A percentile compares a stretch with the other conserved stretches of the same genome.
phyloP scores from a whole-genome alignment of 495 filamentous ascomycete species.

The Aspergillus campestris region DNA sequence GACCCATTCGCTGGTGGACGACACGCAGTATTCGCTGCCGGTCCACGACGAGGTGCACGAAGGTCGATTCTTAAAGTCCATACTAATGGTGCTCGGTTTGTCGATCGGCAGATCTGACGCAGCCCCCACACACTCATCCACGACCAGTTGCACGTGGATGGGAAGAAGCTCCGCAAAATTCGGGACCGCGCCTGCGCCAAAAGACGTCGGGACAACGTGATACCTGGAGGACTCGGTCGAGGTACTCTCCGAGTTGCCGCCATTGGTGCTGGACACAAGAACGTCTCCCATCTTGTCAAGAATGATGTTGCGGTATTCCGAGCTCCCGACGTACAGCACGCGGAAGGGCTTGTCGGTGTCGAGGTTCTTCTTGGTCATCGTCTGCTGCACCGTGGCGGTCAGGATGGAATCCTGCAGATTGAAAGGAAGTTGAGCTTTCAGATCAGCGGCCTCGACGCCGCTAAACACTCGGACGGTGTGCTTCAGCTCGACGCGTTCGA shows the following conservation, averaged over 20 bases:
- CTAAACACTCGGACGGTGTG: conserved; percentile 54
- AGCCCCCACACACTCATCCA: conserved; percentile 61
- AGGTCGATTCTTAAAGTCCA: conserved; percentile 52
- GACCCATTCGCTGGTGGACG: conserved; percentile 47
- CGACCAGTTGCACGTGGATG: conserved; percentile 65
- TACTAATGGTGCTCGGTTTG: conserved; percentile 37
- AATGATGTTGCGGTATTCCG: conserved; percentile 56
- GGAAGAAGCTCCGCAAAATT: conserved; percentile 64
- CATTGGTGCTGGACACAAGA: conserved; percentile 41
- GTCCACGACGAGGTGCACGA: conserved; percentile 38
- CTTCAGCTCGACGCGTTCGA: conserved; percentile 50
- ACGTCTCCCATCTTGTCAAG: conserved; percentile 69
- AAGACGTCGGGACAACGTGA: conserved; percentile 68
- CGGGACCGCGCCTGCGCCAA: conserved; percentile 47
- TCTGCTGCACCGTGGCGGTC: conserved; percentile 58
- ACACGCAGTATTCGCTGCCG: conserved; percentile 38
- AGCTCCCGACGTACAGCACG: conserved; percentile 59
- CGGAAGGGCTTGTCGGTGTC: conserved; percentile 58
- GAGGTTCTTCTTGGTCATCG: conserved; percentile 58
- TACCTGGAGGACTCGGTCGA: conserved; percentile 52
- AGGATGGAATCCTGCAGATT: conserved; percentile 23
- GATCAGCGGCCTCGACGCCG: conserved; percentile 40
- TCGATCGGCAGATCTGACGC: conserved; percentile 31
- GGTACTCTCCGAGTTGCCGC: conserved; percentile 28
- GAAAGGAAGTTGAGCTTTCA: conserved; percentile 32